These are phyloP conservation scores for Mucor plumbeus DNA, from an alignment of 371 early-diverging fungal species.

Conservation along the genomic window DNA sequence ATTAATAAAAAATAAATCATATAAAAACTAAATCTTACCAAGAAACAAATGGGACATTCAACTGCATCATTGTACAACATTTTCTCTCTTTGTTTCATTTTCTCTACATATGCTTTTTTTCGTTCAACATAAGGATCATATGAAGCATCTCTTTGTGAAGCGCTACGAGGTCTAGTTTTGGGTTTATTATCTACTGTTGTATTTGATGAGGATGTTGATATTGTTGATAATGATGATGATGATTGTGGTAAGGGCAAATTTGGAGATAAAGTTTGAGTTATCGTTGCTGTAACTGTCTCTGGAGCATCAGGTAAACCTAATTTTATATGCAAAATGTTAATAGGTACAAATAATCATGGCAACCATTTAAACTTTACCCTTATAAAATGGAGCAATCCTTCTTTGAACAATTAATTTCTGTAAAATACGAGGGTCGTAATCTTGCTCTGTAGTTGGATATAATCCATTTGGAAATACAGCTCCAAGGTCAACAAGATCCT, in stretches of 20 bases:
- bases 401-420: constrained; percentile 77
- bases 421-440: constrained; percentile 81
- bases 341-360: neutral
- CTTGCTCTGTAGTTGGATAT: constrained; percentile 71
- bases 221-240: constrained; percentile 21
- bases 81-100: constrained; percentile 44
- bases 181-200: constrained; percentile 1
- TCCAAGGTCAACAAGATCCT: constrained; percentile 75
- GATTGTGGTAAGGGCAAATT: constrained; percentile 28
- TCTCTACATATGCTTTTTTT: constrained; percentile 39
- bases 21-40: constrained; percentile 55
- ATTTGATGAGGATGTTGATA: neutral
- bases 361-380: constrained; percentile 54
- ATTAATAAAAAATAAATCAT: neutral
- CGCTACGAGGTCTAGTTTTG: constrained; percentile 38
- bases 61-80: constrained; percentile 68
- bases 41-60: constrained; percentile 94
- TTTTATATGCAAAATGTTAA: neutral
- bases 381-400: constrained; percentile 88
- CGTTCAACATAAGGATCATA: constrained; percentile 29
- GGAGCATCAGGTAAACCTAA: constrained; percentile 48
- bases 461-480: constrained; percentile 74
- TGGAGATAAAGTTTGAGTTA: neutral
- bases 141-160: constrained; percentile 23
- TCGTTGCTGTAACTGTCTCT: constrained; percentile 33